Evolutionary conservation across 768 basidiomycete genomes (phyloP).

Genomic region (Termitomyces sp.): DNA sequence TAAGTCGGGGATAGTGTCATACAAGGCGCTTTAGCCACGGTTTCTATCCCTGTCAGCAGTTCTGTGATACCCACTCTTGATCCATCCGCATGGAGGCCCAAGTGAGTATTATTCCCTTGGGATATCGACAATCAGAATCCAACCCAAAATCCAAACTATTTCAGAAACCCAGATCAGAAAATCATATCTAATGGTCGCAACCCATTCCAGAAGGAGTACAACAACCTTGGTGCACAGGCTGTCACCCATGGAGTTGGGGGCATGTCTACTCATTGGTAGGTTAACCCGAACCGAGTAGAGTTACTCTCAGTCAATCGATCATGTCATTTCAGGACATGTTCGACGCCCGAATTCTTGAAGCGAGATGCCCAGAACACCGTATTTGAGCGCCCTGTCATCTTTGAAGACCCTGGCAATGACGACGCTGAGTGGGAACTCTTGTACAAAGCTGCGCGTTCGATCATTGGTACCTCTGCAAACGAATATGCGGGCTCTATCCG

Average conservation of each 20-base stretch:
- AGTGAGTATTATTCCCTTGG: neutral
- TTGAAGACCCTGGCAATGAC: neutral
- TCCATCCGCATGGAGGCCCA: neutral
- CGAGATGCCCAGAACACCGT: neutral
- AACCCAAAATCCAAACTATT: neutral
- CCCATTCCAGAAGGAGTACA: neutral
- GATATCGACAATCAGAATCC: neutral
- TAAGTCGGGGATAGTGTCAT: neutral
- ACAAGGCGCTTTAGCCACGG: neutral
- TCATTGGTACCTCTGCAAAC: neutral
- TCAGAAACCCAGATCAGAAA: neutral
- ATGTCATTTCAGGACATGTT: neutral
- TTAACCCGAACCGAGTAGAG: neutral
- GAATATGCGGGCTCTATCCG: neutral
- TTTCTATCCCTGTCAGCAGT: neutral
- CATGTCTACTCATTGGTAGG: slow-evolving; percentile 10
- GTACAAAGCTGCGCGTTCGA: neutral
- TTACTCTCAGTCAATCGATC: neutral
- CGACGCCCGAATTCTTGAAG: neutral
- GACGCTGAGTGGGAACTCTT: neutral
- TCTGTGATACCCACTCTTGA: neutral
- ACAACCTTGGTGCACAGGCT: slow-evolving; percentile 6
- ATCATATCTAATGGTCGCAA: slow-evolving; percentile 1
- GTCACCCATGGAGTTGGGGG: slow-evolving; percentile 9
- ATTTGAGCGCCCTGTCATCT: neutral